Conservation (phyloP, 257 asterid genomes). For the Orobanche coerulescens region DNA sequence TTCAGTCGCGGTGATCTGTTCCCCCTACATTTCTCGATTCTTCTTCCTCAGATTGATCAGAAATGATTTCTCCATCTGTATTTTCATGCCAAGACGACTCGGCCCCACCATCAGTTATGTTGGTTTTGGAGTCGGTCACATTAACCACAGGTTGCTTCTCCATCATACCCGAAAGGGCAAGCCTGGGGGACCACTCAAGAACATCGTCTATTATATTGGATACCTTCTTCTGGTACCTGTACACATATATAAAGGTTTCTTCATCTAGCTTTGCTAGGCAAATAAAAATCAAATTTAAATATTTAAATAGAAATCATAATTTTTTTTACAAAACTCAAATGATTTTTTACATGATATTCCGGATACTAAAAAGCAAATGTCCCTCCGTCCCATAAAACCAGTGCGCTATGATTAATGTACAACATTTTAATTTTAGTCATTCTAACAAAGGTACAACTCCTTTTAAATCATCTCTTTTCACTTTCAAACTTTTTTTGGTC, state of each 20-base stretch:
- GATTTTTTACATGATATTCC: not conserved
- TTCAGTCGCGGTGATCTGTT: conserved; percentile 26
- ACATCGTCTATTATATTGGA: conserved; percentile 94
- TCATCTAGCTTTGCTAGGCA: not conserved
- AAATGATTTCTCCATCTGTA: conserved; percentile 28
- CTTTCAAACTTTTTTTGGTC: too few relatives aligned
- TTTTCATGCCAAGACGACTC: conserved; percentile 27
- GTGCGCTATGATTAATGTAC: too few relatives aligned
- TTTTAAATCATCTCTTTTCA: too few relatives aligned
- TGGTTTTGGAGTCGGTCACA: conserved; percentile 39
- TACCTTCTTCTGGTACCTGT: conserved; percentile 94
- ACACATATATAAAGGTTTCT: not conserved
- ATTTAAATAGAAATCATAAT: not conserved
- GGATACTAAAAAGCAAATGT: not conserved
- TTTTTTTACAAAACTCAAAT: not conserved
- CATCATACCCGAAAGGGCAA: conserved; percentile 94
- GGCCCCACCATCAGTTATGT: conserved; percentile 35
- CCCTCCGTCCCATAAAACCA: too few relatives aligned
- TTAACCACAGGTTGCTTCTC: conserved; percentile 60
- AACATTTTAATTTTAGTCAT: too few relatives aligned
- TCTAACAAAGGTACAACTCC: too few relatives aligned
- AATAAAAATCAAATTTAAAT: not conserved
- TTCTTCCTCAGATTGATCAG: conserved; percentile 34
- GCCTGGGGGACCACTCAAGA: conserved; percentile 93
- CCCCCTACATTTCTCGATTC: conserved; percentile 32